Percentiles rank a stretch among this genome's conserved stretches.
phyloP scores from a whole-genome alignment of 2,329 filamentous ascomycete species.

The Westerdykella aurantiaca region DNA sequence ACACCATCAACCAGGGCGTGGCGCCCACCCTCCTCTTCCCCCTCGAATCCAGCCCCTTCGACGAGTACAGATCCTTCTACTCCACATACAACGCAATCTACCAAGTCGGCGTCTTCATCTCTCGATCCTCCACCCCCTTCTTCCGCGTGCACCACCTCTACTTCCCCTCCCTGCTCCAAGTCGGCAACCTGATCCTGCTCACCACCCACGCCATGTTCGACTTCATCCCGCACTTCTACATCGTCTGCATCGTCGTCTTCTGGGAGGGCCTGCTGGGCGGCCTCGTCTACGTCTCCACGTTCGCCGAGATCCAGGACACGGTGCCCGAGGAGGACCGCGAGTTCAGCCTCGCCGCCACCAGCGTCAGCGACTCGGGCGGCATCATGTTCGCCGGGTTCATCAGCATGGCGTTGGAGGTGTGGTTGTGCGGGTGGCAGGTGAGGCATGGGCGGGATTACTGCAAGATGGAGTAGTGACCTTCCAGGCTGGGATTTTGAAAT shows the following conservation, averaged over 20 bases:
- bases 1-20: slow-evolving; percentile 95
- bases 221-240: slow-evolving; percentile 77
- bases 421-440: slow-evolving; percentile 80
- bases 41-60: slow-evolving; percentile 67
- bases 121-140: slow-evolving; percentile 84
- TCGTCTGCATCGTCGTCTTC: slow-evolving; percentile 80
- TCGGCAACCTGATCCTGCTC: slow-evolving; percentile 69
- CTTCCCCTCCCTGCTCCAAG: slow-evolving; percentile 72
- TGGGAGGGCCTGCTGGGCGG: slow-evolving; percentile 94
- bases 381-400: slow-evolving; percentile 85
- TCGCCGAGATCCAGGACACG: slow-evolving; percentile 85
- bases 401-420: slow-evolving; percentile 74
- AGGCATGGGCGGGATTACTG: slow-evolving; percentile 63
- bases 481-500: no score
- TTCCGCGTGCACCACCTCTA: slow-evolving; percentile 77
- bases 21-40: slow-evolving; percentile 86
- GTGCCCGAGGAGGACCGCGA: slow-evolving; percentile 74
- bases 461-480: slow-evolving; percentile 20
- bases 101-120: slow-evolving; percentile 91
- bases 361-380: slow-evolving; percentile 84
- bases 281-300: slow-evolving; percentile 91
- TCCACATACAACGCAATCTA: slow-evolving; percentile 93
- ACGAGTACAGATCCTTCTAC: slow-evolving; percentile 80
- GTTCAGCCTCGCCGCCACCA: slow-evolving; percentile 84
- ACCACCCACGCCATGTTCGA: slow-evolving; percentile 69